Base-by-base conservation (phyloP, 2,329 filamentous ascomycete genomes). In the Corinectria fuckeliana region DNA sequence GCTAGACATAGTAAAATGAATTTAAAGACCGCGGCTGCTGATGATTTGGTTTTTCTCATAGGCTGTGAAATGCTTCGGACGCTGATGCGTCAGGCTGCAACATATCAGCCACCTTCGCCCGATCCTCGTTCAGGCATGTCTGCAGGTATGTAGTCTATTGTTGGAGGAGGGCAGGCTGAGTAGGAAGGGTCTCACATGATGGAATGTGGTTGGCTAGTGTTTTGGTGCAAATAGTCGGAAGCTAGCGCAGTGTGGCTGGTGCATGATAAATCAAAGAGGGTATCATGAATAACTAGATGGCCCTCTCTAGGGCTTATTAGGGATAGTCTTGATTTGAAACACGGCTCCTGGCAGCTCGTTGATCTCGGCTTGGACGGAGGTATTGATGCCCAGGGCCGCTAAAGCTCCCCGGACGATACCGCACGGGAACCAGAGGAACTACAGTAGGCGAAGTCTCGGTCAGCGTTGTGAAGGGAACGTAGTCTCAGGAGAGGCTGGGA, bases 371-470 rank as follows among this genome's bases (percentile, higher is more conserved):
- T 96, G 91, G 1, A 99, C 94, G 1, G 90, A 96, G 9, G 93
- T 93, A 69, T 89, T 89, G 69, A 98, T 93, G 5, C 94, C 95
- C 80, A 99, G 82, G 50, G 90, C 93, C n/a, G 93, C 90, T 49
- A 99, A 80, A n/a, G 92, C 93, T 26, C 95, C 95, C 58, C 94
- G 85, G 61, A 99, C 91, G 48, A 99, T 85, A 45, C 95, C 95
- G 69, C 93, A 96, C 7, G 95, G 95, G 72, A 98, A 97, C 86
- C 92, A 97, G 13, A 99, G 82, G 75, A 96, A 97, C 90, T 96
- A 60, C 16, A 34, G n/a, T 25, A 21, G 16, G 49, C 36, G 13
- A n/a, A 56, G 55, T 62, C 47, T 65, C 54, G 50, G 55, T 60
- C 25, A 58, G 54, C 45, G n/a, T 51, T 44, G 26, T 25, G 20